Conservation (phyloP, 176 grass and related monocot genomes). For the Paspalum vaginatum region DNA sequence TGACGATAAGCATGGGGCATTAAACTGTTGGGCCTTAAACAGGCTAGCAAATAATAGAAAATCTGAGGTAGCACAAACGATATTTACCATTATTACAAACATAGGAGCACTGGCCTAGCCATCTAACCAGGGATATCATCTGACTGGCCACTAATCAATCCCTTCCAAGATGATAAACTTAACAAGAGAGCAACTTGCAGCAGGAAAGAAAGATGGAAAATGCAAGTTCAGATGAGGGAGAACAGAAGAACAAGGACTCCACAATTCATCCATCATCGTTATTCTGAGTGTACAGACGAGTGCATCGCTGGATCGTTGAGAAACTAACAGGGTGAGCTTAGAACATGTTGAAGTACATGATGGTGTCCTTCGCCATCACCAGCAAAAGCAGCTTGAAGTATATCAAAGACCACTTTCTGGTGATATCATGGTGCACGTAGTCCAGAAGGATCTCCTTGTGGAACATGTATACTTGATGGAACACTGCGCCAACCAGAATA, state of each 20-base stretch:
- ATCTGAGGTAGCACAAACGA: neutral
- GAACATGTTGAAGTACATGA: constrained; percentile 68
- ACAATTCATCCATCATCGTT: constrained; percentile 32
- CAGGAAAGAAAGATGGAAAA: neutral
- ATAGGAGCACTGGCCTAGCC: neutral
- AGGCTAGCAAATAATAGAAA: constrained; percentile 14
- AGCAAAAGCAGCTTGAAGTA: constrained; percentile 84
- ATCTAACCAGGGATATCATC: neutral
- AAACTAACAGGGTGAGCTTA: constrained; percentile 34
- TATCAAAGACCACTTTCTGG: constrained; percentile 85
- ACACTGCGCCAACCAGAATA: constrained; percentile 57
- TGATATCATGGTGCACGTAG: constrained; percentile 86
- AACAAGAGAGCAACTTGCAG: neutral
- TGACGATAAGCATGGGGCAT: neutral
- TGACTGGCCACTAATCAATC: constrained; percentile 9
- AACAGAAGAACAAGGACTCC: neutral
- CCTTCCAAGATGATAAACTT: constrained; percentile 12
- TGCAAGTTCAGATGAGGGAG: constrained; percentile 1
- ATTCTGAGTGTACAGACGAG: constrained; percentile 32
- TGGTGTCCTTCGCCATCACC: constrained; percentile 84
- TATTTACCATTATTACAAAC: constrained; percentile 42
- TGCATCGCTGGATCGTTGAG: neutral
- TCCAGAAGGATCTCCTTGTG: constrained; percentile 98
- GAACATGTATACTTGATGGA: constrained; percentile 88
- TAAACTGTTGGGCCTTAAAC: neutral